Percentiles rank a stretch among this genome's conserved stretches.
Conservation (phyloP, 306 rosid genomes). For the Geum urbanum region DNA sequence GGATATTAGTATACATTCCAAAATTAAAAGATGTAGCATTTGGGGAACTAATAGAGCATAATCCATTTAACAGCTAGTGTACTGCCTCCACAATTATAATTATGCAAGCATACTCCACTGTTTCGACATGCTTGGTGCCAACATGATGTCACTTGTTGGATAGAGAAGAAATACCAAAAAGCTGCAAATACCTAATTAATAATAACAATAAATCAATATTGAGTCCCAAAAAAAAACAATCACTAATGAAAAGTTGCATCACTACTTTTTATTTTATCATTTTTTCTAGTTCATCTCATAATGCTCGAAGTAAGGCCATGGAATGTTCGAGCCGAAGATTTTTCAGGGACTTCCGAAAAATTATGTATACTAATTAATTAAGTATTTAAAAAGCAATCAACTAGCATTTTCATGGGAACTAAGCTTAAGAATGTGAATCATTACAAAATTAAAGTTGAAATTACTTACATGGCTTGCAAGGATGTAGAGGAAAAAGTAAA, state of each 20-base stretch:
- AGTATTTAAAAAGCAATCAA: not conserved
- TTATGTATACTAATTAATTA: too few species aligned
- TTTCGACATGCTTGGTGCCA: conserved; percentile 1
- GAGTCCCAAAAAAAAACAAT: not conserved
- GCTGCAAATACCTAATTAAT: conserved; percentile 12
- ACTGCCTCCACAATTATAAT: not conserved
- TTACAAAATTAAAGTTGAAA: not conserved
- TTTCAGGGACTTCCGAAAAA: too few species aligned
- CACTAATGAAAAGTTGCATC: too few species aligned
- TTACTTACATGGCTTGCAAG: conserved; percentile 25
- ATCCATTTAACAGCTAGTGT: not conserved
- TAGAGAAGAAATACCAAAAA: conserved; percentile 20
- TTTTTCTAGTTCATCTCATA: too few species aligned
- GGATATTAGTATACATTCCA: conserved; percentile 14
- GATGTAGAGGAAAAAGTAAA: conserved; percentile 19
- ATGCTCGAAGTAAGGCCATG: too few species aligned
- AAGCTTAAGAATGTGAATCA: not conserved
- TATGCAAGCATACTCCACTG: not conserved
- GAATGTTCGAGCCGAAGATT: too few species aligned
- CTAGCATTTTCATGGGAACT: not conserved
- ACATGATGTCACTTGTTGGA: not conserved
- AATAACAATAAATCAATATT: not conserved
- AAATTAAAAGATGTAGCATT: conserved; percentile 5
- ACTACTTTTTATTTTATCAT: too few species aligned
- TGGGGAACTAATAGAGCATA: not conserved